These are phyloP conservation scores for Colletotrichum destructivum DNA, from an alignment of 2,329 filamentous ascomycete species.

Conservation along the genomic window DNA sequence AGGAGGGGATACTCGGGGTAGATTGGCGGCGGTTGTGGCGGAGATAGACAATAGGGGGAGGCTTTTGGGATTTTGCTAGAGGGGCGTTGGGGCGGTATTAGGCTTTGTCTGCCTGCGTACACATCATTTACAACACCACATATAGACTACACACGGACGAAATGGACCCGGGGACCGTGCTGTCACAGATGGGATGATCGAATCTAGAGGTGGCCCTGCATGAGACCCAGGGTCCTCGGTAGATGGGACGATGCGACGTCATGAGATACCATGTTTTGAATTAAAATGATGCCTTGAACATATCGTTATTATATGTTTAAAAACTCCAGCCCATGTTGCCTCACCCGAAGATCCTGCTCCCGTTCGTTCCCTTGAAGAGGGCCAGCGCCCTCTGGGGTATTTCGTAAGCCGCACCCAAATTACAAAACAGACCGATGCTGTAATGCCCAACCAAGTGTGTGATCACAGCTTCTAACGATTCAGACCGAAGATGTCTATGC, in stretches of 20 bases:
- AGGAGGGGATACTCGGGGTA: conserved; percentile 67
- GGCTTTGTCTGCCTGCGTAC: neutral
- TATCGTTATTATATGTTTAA: neutral
- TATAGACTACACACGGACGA: neutral
- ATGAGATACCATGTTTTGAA: conserved; percentile 16
- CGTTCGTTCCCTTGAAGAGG: conserved; percentile 9
- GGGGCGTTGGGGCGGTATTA: neutral
- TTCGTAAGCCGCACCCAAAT: conserved; percentile 12
- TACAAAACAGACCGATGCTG: neutral
- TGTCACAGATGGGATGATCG: neutral
- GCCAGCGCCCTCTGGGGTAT: conserved; percentile 35
- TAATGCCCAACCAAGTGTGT: neutral
- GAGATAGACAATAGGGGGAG: no score
- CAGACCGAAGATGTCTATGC: conserved; percentile 6
- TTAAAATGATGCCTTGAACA: neutral
- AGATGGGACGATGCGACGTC: conserved; percentile 27
- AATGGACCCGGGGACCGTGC: neutral
- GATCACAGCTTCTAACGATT: neutral
- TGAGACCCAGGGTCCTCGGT: neutral
- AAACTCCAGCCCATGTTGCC: conserved; percentile 38
- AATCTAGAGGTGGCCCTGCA: neutral
- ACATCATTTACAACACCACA: neutral
- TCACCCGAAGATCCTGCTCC: conserved; percentile 8
- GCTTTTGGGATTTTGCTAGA: neutral
- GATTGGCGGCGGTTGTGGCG: no score